A percentile compares a stretch with the other conserved stretches of the same genome.
Conservation (phyloP, 352 stramenopile genomes). For the Phytophthora pluvialis region DNA sequence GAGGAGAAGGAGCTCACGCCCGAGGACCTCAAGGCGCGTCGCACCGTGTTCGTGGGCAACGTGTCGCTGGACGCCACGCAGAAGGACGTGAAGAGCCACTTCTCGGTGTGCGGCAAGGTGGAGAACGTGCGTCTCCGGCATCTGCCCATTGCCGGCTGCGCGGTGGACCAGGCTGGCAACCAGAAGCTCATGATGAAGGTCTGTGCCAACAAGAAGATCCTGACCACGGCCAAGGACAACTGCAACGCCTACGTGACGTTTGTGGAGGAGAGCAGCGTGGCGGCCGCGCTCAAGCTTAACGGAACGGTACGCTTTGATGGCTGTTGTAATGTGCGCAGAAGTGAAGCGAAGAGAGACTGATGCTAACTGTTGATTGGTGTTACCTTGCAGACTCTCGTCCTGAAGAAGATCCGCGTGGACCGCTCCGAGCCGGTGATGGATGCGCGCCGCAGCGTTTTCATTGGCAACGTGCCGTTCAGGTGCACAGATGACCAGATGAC, state of each 20-base stretch:
- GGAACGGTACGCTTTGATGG: slow-evolving; percentile 48
- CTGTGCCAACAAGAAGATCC: slow-evolving; percentile 89
- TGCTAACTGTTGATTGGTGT: slow-evolving; percentile 7
- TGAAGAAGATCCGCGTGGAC: slow-evolving; percentile 76
- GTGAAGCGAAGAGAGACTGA: not conserved
- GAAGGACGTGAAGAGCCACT: slow-evolving; percentile 85
- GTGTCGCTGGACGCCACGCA: slow-evolving; percentile 85
- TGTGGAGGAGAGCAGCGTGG: slow-evolving; percentile 55
- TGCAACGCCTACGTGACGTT: slow-evolving; percentile 95
- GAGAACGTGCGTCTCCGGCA: slow-evolving; percentile 88
- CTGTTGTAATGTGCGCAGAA: not conserved
- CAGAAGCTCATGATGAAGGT: slow-evolving; percentile 94
- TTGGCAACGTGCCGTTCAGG: slow-evolving; percentile 91
- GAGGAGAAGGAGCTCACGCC: slow-evolving; percentile 29
- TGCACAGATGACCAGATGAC: slow-evolving; percentile 80
- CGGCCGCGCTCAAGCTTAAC: slow-evolving; percentile 73
- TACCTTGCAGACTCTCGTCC: slow-evolving; percentile 52
- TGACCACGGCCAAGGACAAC: slow-evolving; percentile 79
- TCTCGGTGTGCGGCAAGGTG: slow-evolving; percentile 85
- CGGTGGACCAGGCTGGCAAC: slow-evolving; percentile 87
- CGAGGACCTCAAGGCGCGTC: slow-evolving; percentile 70
- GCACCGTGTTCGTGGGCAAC: slow-evolving; percentile 94
- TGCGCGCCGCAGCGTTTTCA: slow-evolving; percentile 86
- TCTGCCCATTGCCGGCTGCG: slow-evolving; percentile 85
- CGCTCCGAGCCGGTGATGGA: slow-evolving; percentile 70